Evolutionary conservation across 768 basidiomycete species (phyloP), one percentile per base, ranked within the genome.

Genomic region (Naganishia vishniacii): DNA sequence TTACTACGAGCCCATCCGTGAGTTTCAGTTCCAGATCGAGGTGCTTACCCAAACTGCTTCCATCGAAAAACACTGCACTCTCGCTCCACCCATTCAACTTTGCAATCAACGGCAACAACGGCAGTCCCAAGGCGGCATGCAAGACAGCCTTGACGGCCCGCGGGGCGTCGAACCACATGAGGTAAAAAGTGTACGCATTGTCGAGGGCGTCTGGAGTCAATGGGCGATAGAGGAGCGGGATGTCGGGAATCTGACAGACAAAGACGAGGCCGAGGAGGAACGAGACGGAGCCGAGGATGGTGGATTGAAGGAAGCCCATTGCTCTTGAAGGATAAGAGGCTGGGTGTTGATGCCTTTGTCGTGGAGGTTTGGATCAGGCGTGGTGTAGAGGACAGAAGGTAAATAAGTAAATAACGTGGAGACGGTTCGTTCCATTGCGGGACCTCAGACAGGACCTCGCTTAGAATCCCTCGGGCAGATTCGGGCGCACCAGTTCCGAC

Each of bases 51-150:
- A 94, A 78, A 69, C 85, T 86, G 25, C 87, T 86, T 23, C 93
- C 93, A 76, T 97, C 93, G 76, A 97, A 97, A 80, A 89, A 92
- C 79, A 93, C 83, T 8, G 93, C 93, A 69, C 88, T 90, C 72
- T 95, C 92, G 72, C 86, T 85, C 90, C 91, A 95, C 66, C 81
- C 83, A 76, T 88, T 82, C 64, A 95, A 80, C 77, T 95, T 97
- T 48, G 83, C 82, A 11, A 91, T 69, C 56, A 91, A 81, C 11
- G 86, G 87, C 26, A 86, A 69, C 37, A 95, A 75, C 12, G 89
- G 89, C 18, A 92, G 81, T 18, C 84, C 87, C 48, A 90, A 83
- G 78, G 93, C 85, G 32, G 85, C 87, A 78, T 97, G 92, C 65
- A 95, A 81, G 61, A 94, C 80, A 0, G 89, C 91, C 90, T 92